Base-by-base conservation (phyloP, 352 stramenopile species). In the Thalassiosira mediterranea region DNA sequence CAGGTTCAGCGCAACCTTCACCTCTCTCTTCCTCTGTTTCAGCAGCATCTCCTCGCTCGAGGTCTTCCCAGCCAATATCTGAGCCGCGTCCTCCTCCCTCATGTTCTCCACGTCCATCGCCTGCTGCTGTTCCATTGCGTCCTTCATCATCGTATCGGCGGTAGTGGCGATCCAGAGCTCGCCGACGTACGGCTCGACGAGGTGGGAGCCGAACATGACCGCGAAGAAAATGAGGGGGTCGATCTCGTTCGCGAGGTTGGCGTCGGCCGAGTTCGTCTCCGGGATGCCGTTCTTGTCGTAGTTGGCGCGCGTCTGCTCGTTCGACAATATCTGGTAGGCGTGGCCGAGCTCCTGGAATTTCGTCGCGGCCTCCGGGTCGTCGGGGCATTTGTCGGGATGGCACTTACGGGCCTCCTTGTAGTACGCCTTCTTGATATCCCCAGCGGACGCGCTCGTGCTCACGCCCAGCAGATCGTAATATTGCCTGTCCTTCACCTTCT, bases 381-480 rank as follows among this genome's bases (percentile, higher is more conserved):
- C 80, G 11, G 83, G 76, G 59, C 90, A 90, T 80, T 94, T 95
- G 56, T 96, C 92, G 10, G 92, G 92, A 71, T 96, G 92, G 29
- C 81, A 84, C 38, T 93, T 84, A 29, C 88, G 60, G 28, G 92
- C 91, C 52, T 91, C 81, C n/a, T 92, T 88, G 70, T 94, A 94
- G 61, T 96, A 96, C 13, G 88, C 89, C 69, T 95, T 95, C 70
- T 95, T 96, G 44, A 96, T 95, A 64, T 95, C 86, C 23, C 51
- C 76, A 32, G 84, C 57, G 10, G 80, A 83, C 23, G 92, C 91
- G 68, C 89, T 91, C 3, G 89, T 88, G 0, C 63, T 67, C 15
- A 96, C 89, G 11, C 83, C 80, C 7, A 96, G 49, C 19, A 95
- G 56, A 74, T 95, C 90, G 71, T 96, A 96, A 67, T 87, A 95